Base-by-base conservation (phyloP, 495 filamentous ascomycete genomes). In the Trichocladium uniseriatum region DNA sequence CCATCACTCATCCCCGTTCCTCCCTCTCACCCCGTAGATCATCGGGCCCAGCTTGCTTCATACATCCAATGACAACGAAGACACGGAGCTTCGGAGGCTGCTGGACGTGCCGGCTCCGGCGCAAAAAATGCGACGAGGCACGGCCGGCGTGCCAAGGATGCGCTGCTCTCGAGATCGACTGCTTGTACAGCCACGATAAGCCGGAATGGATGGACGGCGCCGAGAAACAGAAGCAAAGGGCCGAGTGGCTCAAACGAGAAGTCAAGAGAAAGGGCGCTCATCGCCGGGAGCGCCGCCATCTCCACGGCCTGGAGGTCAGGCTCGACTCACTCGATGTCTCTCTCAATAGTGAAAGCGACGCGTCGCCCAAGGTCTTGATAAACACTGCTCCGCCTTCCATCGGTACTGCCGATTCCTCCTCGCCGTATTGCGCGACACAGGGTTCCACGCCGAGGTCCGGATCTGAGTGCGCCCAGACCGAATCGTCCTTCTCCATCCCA, bases 201-300 rank as follows among this genome's bases (percentile, higher is more conserved):
- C 76, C 77, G n/a, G 69, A 70, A 14, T 78, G 75, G 75, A 79
- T 79, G 76, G 76, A 78, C 57, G 71, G 70, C 38, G 73, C 67
- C 18, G 53, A 52, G 27, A 62, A 45, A 43, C 75, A 80, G 52
- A 69, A 69, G 60, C 64, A 72, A 48, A 73, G 69, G 64, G 68
- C 72, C 40, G 69, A 72, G 34, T 56, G 51, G 53, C 52, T 80
- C 55, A 79, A 77, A 51, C 55, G 53, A 21, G 68, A 78, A 56
- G 68, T 80, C 40, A 79, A 74, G 55, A 63, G 71, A 37, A 70
- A 62, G 27, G 69, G 68, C 37, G 58, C 54, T 58, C 64, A 51
- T 29, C 72, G 75, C 2, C 63, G 69, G 16, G 63, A 65, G 35
- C 57, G 59, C 15, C 60, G 61, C 21, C 60, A 64, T 16, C 48